phyloP scores from a whole-genome alignment of 768 basidiomycete genomes.

The Cubamyces sp. region DNA sequence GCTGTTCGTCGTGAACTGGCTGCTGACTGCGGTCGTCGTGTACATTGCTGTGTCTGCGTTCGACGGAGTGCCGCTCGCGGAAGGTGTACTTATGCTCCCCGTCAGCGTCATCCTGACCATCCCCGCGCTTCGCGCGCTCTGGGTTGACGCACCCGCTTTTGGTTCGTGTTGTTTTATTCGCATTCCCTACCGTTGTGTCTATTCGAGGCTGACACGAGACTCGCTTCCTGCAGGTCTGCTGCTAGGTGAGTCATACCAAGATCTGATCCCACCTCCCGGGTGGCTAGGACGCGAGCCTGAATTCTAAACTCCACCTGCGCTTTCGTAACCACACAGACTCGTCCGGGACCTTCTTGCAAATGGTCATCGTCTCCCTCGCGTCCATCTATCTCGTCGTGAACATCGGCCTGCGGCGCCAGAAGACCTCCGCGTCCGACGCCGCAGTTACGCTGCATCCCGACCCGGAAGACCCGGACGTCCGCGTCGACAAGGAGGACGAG shows the following conservation, averaged over 20 bases:
- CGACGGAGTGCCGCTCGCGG: conserved; percentile 19
- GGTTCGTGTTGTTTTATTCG: conserved; percentile 20
- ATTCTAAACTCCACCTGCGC: too few species aligned
- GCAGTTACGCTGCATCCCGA: too few species aligned
- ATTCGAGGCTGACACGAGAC: too few species aligned
- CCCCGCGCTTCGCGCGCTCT: conserved; percentile 25
- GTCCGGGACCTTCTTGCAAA: conserved; percentile 27
- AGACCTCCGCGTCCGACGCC: conserved; percentile 1
- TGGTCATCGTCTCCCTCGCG: conserved; percentile 26
- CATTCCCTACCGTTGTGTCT: too few species aligned
- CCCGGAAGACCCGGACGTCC: not conserved
- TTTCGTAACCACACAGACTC: conserved; percentile 11
- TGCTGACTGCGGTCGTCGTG: conserved; percentile 25
- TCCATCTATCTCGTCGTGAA: conserved; percentile 27
- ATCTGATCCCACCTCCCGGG: not conserved
- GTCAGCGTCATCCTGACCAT: conserved; percentile 30
- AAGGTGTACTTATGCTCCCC: conserved; percentile 26
- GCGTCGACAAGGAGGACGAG: not conserved
- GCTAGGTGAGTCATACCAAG: conserved; percentile 15
- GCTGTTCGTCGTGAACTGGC: conserved; percentile 29
- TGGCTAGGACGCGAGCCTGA: too few species aligned
- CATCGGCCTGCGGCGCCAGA: conserved; percentile 18
- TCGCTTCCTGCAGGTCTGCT: conserved; percentile 16
- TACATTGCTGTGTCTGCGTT: conserved; percentile 26
- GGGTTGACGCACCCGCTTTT: conserved; percentile 27